phyloP scores from a whole-genome alignment of 345 rosid species.

The Eutrema japonicum region DNA sequence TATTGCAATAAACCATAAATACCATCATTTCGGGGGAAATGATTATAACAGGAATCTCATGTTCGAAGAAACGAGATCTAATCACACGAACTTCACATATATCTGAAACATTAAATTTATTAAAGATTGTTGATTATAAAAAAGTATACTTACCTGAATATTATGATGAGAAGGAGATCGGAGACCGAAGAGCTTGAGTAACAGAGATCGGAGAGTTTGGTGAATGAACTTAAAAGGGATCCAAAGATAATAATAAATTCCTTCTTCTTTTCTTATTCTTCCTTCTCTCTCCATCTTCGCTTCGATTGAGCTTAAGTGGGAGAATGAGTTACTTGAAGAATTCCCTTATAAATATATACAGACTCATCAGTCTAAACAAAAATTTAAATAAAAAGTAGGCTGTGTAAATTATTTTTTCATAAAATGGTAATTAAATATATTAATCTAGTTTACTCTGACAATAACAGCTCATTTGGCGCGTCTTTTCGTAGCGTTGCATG shows the following conservation, averaged over 20 bases:
- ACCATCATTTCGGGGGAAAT: background rate
- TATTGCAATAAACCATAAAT: background rate
- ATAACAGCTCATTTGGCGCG: constrained; percentile 33
- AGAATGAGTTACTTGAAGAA: constrained; percentile 14
- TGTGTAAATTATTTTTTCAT: constrained; percentile 7
- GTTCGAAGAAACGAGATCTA: constrained; percentile 9
- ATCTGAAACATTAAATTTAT: background rate
- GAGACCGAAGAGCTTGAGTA: constrained; percentile 38
- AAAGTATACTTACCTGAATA: background rate
- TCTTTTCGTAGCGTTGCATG: constrained; percentile 25
- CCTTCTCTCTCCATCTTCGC: constrained; percentile 34
- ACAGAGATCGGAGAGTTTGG: constrained; percentile 33
- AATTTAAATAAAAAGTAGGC: no score
- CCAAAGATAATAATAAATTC: constrained; percentile 34
- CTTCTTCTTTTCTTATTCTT: constrained; percentile 16
- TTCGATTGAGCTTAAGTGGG: constrained; percentile 20
- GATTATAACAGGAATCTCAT: background rate
- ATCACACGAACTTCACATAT: background rate
- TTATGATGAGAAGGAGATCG: constrained; percentile 3
- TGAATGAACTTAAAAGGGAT: constrained; percentile 34
- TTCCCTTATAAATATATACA: background rate
- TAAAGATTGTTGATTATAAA: background rate
- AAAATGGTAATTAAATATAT: background rate
- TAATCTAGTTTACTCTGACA: constrained; percentile 14
- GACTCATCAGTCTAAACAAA: background rate